Evolutionary conservation across 1,139 yeast genomes (phyloP).

Genomic region (Kluyveromyces marxianus): DNA sequence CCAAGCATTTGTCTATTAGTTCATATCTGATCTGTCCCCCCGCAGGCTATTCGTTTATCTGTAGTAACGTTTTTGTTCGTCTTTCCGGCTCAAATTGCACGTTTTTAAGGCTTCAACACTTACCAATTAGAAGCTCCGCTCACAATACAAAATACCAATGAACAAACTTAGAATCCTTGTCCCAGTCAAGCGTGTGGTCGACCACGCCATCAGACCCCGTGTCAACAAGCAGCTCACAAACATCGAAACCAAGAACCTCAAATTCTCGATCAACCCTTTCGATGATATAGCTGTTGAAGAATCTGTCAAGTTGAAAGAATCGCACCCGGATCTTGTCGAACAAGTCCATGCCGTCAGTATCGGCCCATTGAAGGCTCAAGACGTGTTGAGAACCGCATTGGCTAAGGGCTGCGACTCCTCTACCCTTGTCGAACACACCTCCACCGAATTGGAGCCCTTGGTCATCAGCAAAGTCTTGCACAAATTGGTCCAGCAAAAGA

Average conservation of each 20-base stretch:
- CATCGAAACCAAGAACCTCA: slow-evolving; percentile 83
- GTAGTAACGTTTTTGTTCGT: neutral
- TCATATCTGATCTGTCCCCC: too few relatives aligned
- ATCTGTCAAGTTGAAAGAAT: slow-evolving; percentile 71
- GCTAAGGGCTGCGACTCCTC: slow-evolving; percentile 93
- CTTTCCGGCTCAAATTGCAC: neutral
- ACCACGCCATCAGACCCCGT: slow-evolving; percentile 87
- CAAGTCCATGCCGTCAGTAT: slow-evolving; percentile 86
- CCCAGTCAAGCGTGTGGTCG: slow-evolving; percentile 92
- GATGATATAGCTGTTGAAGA: slow-evolving; percentile 97
- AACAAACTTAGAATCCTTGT: slow-evolving; percentile 60
- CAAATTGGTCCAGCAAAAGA: slow-evolving; percentile 61
- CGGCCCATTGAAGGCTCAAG: slow-evolving; percentile 84
- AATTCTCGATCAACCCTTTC: slow-evolving; percentile 91
- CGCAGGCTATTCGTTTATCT: too few relatives aligned
- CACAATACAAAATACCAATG: too few relatives aligned
- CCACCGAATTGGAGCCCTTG: slow-evolving; percentile 72
- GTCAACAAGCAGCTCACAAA: slow-evolving; percentile 83
- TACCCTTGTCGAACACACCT: slow-evolving; percentile 74
- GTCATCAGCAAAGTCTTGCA: slow-evolving; percentile 80
- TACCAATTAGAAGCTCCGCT: too few relatives aligned
- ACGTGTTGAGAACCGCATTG: slow-evolving; percentile 77
- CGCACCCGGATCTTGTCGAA: slow-evolving; percentile 65
- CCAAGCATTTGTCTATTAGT: too few relatives aligned
- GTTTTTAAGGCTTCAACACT: too few relatives aligned